These are phyloP conservation scores for Flaveria bidentis DNA, from an alignment of 129 eudicot genomes.

Conservation along the genomic window DNA sequence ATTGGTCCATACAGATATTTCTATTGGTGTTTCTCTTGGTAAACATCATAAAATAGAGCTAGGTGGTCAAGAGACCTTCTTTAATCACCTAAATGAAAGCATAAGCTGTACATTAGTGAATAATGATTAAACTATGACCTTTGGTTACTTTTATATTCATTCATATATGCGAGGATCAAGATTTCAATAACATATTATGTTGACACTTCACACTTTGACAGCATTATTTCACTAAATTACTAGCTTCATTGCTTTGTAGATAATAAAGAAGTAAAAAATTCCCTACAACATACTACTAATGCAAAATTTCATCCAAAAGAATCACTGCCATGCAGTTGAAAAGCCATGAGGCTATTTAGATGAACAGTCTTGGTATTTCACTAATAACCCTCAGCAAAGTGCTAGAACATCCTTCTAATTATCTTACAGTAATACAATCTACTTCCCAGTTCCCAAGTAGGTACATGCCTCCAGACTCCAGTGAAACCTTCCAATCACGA, in stretches of 20 bases:
- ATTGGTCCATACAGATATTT: background rate
- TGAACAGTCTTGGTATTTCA: background rate
- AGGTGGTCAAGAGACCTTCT: background rate
- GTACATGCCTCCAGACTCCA: conserved; percentile 6
- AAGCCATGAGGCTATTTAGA: background rate
- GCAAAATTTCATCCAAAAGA: background rate
- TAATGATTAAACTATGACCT: background rate
- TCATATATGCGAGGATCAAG: background rate
- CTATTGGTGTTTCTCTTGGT: background rate
- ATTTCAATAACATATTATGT: background rate
- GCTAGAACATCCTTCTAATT: background rate
- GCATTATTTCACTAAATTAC: background rate
- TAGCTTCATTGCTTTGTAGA: background rate
- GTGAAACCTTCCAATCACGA: conserved; percentile 7
- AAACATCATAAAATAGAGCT: background rate
- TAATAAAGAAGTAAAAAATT: background rate
- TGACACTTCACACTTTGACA: background rate
- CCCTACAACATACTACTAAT: background rate
- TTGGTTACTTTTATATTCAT: background rate
- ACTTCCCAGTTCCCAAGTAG: conserved; percentile 18
- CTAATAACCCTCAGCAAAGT: background rate
- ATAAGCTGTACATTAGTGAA: background rate
- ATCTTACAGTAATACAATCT: background rate
- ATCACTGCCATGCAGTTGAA: background rate
- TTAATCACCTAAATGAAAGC: background rate